Base-by-base conservation (phyloP, 176 grass and related monocot species). In the Triticum dicoccoides region DNA sequence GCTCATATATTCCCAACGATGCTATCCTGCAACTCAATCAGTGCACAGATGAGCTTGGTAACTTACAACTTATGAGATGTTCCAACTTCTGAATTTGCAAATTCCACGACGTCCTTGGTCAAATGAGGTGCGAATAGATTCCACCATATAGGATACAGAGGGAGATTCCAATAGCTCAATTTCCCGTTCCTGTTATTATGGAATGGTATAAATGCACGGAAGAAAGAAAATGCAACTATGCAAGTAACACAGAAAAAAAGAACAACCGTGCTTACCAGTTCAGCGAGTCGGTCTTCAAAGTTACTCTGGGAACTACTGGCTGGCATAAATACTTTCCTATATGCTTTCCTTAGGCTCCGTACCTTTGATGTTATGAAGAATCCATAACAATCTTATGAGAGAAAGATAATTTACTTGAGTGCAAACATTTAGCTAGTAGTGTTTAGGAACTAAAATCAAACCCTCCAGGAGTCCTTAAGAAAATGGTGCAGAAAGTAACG, bases 11-110 rank as follows among this genome's bases (percentile, higher is more conserved):
- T 25, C 33, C 75, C 42, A 42, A 32, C 15, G 56, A 86, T 65
- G 27, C 13, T 27, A 25, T 30, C 13, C 24, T 4, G 3, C 10
- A 75, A 17, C 29, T 74, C 66, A 84, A 8, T 3, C 27, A 18
- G 66, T 52, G n/a, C 12, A 54, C 61, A 87, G 9, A 6, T 20
- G n/a, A 87, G 62, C 63, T 45, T 47, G 35, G 67, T n/a, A 76
- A 42, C 62, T 80, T 70, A 32, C 11, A 8, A 73, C 17, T 71
- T 87, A 87, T 65, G 81, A 89, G 49, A 81, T 30, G 67, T 69
- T 86, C 90, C 91, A 91, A 83, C 80, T 98, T 88, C 92, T 89
- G 82, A 92, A 94, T 82, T 92, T 96, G 89, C 93, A 98, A 84
- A 98, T 94, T 81, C 97, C 94, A 56, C 93, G 90, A 61, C 89